phyloP scores from a whole-genome alignment of 257 asterid genomes.

The Cruciata laevipes region DNA sequence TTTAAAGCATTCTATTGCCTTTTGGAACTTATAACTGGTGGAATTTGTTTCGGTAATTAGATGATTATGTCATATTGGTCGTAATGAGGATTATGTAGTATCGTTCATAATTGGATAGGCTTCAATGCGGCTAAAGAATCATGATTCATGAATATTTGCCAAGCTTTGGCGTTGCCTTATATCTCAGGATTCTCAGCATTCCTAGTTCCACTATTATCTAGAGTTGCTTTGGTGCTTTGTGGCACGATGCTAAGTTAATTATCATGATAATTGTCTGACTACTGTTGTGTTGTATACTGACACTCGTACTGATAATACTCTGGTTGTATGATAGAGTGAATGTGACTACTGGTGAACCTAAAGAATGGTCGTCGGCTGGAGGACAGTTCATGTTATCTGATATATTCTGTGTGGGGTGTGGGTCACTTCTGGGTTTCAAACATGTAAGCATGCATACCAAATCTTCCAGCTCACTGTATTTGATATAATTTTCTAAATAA shows the following conservation, averaged over 20 bases:
- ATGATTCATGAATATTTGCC: neutral
- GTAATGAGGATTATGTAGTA: neutral
- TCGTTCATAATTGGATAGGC: neutral
- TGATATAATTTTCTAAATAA: neutral
- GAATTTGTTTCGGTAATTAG: neutral
- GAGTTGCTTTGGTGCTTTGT: neutral
- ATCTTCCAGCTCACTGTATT: neutral
- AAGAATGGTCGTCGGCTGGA: conserved; percentile 47
- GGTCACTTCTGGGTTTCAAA: conserved; percentile 83
- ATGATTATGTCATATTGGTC: neutral
- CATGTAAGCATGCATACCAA: conserved; percentile 34
- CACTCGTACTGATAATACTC: conserved; percentile 15
- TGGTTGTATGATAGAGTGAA: conserved; percentile 47
- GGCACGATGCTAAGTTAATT: neutral
- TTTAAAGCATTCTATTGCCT: conserved; percentile 7
- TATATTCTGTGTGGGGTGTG: conserved; percentile 75
- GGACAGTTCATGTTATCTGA: conserved; percentile 78
- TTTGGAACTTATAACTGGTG: neutral
- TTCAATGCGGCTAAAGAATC: neutral
- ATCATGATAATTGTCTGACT: neutral
- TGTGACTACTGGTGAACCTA: conserved; percentile 60
- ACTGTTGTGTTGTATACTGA: neutral
- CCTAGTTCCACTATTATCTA: neutral
- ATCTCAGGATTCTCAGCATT: neutral
- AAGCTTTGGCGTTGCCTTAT: neutral